A percentile compares a stretch with the other conserved stretches of the same genome.
Conservation (phyloP, 129 eudicot species). For the Flaveria bidentis region DNA sequence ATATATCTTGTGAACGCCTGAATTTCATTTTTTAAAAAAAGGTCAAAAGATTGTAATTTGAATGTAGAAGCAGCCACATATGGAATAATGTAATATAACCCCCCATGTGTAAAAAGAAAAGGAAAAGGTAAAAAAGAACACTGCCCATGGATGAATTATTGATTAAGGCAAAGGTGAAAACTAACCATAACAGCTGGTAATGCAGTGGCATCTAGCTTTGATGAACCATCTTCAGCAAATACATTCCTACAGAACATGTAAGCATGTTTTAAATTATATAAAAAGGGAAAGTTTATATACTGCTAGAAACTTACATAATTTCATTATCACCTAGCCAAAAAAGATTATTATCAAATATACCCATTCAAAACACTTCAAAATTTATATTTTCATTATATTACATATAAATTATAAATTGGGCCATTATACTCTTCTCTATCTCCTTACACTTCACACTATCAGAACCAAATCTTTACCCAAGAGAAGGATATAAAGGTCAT, state of each 20-base stretch:
- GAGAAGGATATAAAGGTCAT: background rate
- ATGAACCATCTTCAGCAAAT: conserved; percentile 63
- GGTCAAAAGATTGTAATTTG: background rate
- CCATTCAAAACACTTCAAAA: background rate
- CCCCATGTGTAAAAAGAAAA: background rate
- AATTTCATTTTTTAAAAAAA: background rate
- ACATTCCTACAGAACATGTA: conserved; percentile 60
- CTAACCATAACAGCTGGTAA: conserved; percentile 63
- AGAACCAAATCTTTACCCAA: background rate
- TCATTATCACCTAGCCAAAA: background rate
- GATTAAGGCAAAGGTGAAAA: conserved; percentile 7
- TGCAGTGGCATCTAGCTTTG: conserved; percentile 59
- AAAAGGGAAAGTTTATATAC: background rate
- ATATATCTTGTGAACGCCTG: conserved; percentile 91
- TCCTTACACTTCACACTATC: background rate
- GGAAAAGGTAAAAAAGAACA: background rate
- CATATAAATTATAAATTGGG: background rate
- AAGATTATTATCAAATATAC: background rate
- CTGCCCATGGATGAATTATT: background rate
- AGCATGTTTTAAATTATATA: background rate
- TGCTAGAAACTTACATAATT: background rate
- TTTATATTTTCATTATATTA: background rate
- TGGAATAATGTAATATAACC: background rate
- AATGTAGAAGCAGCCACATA: background rate
- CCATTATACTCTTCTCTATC: background rate